Conservation (phyloP, 495 filamentous ascomycete genomes). For the Tetracladium setigerum region DNA sequence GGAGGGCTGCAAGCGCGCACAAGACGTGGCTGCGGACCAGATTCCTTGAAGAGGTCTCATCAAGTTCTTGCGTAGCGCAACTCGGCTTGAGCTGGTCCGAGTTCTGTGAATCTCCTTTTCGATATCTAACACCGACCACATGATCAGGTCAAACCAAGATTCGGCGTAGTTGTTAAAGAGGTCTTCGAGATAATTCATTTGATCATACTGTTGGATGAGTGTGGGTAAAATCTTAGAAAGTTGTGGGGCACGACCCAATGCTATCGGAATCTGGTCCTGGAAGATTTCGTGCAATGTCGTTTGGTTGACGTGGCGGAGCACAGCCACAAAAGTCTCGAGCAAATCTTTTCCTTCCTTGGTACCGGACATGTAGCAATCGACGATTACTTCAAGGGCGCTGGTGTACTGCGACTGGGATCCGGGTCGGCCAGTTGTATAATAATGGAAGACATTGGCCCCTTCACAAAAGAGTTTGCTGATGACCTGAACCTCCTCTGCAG, state of each 20-base stretch:
- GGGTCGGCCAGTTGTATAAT: constrained; percentile 84
- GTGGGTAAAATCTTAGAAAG: too few relatives aligned
- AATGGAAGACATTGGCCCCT: constrained; percentile 89
- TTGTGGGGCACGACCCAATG: constrained; percentile 88
- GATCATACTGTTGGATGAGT: too few relatives aligned
- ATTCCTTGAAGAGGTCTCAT: too few relatives aligned
- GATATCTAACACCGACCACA: too few relatives aligned
- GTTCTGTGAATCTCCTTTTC: too few relatives aligned
- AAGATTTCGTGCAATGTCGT: constrained; percentile 99
- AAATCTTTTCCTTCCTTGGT: constrained; percentile 96
- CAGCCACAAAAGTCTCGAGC: constrained; percentile 93
- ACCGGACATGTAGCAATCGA: constrained; percentile 86
- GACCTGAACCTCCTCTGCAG: constrained; percentile 91
- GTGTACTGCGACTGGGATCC: constrained; percentile 64
- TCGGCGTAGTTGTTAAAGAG: too few relatives aligned
- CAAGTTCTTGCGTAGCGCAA: too few relatives aligned
- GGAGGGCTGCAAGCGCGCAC: too few relatives aligned
- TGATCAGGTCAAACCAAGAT: too few relatives aligned
- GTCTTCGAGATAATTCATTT: too few relatives aligned
- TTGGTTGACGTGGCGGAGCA: constrained; percentile 97
- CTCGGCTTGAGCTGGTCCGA: too few relatives aligned
- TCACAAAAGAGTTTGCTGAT: constrained; percentile 97
- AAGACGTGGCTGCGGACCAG: too few relatives aligned
- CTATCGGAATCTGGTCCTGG: constrained; percentile 89
- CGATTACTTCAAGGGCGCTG: constrained; percentile 80